Evolutionary conservation across 495 filamentous ascomycete species (phyloP).

Genomic region (Tuber microsphaerosporum): DNA sequence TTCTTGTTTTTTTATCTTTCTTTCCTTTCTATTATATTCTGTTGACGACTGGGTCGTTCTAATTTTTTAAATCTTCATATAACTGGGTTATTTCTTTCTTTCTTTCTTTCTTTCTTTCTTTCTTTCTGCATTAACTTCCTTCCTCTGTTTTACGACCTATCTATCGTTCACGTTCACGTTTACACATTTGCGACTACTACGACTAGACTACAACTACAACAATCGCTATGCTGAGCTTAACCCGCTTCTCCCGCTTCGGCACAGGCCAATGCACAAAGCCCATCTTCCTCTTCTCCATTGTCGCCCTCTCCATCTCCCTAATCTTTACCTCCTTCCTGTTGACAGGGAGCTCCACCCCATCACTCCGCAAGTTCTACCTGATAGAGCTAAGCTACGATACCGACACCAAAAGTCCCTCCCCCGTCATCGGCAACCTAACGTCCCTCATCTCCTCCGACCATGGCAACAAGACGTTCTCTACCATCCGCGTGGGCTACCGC

Average conservation of each 20-base stretch:
- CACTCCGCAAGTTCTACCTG: slow-evolving; percentile 38
- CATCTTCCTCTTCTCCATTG: slow-evolving; percentile 26
- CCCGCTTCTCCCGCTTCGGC: slow-evolving; percentile 25
- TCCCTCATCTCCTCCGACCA: slow-evolving; percentile 18
- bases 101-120: not conserved
- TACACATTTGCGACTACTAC: not conserved
- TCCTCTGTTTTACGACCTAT: not conserved
- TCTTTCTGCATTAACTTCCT: not conserved
- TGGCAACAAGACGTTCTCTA: slow-evolving; percentile 13
- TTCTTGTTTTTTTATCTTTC: slow-evolving; percentile 19
- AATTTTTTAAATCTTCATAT: slow-evolving; percentile 19
- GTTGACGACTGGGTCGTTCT: slow-evolving; percentile 31
- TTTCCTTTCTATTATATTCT: slow-evolving; percentile 24
- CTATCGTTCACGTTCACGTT: not conserved
- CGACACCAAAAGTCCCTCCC: slow-evolving; percentile 12
- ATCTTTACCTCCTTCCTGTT: slow-evolving; percentile 44
- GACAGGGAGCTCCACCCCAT: slow-evolving; percentile 20
- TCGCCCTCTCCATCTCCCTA: slow-evolving; percentile 38
- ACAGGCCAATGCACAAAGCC: slow-evolving; percentile 30
- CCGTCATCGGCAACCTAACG: slow-evolving; percentile 26
- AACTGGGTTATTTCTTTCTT: slow-evolving; percentile 17
- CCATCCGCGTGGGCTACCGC: slow-evolving; percentile 36
- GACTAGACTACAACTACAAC: not conserved
- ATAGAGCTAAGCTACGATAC: slow-evolving; percentile 30
- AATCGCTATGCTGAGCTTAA: slow-evolving; percentile 10